A percentile compares a stretch with the other conserved stretches of the same genome.
These are phyloP conservation scores for Aphanomyces cochlioides DNA, from an alignment of 352 stramenopile species.

Conservation along the genomic window DNA sequence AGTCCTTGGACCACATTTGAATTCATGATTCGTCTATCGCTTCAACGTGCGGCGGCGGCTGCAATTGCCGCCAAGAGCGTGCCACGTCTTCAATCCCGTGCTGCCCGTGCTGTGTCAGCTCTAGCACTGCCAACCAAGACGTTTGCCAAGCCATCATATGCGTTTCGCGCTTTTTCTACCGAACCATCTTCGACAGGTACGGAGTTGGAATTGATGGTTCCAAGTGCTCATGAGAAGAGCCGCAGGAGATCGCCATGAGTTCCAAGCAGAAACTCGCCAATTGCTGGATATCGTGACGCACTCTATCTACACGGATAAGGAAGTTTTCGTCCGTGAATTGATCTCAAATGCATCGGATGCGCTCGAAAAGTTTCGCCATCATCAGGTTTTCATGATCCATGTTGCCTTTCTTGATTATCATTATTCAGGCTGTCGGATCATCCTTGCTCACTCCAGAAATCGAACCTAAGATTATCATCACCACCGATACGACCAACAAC, in stretches of 20 bases:
- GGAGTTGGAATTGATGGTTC: too few species aligned
- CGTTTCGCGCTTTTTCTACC: slow-evolving; percentile 5
- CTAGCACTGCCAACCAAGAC: too few species aligned
- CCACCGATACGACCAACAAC: slow-evolving; percentile 91
- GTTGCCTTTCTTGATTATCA: slow-evolving; percentile 19
- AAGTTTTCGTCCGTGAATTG: slow-evolving; percentile 98
- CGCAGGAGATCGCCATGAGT: slow-evolving; percentile 73
- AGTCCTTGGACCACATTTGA: neutral
- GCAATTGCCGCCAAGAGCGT: neutral
- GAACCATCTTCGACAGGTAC: slow-evolving; percentile 1
- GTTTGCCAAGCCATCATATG: neutral
- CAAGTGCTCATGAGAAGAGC: too few species aligned
- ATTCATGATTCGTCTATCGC: slow-evolving; percentile 10
- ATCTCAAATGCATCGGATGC: slow-evolving; percentile 99
- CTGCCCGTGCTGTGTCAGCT: neutral
- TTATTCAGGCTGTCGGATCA: slow-evolving; percentile 65
- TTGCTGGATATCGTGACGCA: slow-evolving; percentile 98
- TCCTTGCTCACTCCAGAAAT: slow-evolving; percentile 72
- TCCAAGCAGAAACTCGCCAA: slow-evolving; percentile 94
- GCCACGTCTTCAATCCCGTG: too few species aligned
- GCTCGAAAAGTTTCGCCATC: slow-evolving; percentile 97
- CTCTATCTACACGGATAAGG: slow-evolving; percentile 99
- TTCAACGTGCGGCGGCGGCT: neutral
- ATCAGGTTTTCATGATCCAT: slow-evolving; percentile 46
- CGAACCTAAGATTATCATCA: slow-evolving; percentile 96